Base-by-base conservation (phyloP, 1,284 basidiomycete species). In the Boletellus dicymbophilus region DNA sequence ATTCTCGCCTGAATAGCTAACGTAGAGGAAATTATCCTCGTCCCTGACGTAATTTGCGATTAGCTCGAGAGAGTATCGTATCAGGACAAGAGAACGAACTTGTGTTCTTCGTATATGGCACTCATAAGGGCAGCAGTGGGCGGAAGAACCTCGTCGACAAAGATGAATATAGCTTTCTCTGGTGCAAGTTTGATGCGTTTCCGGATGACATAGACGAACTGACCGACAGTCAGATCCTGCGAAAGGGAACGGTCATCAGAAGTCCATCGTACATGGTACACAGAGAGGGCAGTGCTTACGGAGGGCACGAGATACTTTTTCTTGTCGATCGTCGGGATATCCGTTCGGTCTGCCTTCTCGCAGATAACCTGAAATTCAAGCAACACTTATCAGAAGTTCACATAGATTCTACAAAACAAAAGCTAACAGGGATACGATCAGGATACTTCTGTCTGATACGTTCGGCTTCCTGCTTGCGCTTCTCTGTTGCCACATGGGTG, bases 221-320 rank as follows among this genome's bases (percentile, higher is more conserved):
- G 95, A 13, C 93, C 94, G 7, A 99, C 97, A 23, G 97, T 99
- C 47, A 99, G 78, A 75, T 99, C 96, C 91, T 97, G 65, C 27
- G 37, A 39, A 40, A 41, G 23, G 54, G 42, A n/a, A 52, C n/a
- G 52, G 47, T 34, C 57, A 60, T 59, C 50, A 58, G 55, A 52
- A 46, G 48, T 56, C 46, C 50, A 58, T 57, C 36, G 48, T 39
- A 30, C 48, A 48, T 21, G 22, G 21, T 31, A 36, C 37, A 34
- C 18, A 45, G 37, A 13, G 50, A 46, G 16, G 52, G 37, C 27
- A n/a, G 54, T 44, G 70, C 84, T 60, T 65, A 95, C 93, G 46
- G 95, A 96, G 46, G 97, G 97, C 4, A 99, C 97, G 40, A 99
- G 81, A 65, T 99, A 99, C 80, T 99, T 99, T 91, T 99, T 99